Base-by-base conservation (phyloP, 2,329 filamentous ascomycete genomes). In the Dryadomyces quercus-mongolicae region DNA sequence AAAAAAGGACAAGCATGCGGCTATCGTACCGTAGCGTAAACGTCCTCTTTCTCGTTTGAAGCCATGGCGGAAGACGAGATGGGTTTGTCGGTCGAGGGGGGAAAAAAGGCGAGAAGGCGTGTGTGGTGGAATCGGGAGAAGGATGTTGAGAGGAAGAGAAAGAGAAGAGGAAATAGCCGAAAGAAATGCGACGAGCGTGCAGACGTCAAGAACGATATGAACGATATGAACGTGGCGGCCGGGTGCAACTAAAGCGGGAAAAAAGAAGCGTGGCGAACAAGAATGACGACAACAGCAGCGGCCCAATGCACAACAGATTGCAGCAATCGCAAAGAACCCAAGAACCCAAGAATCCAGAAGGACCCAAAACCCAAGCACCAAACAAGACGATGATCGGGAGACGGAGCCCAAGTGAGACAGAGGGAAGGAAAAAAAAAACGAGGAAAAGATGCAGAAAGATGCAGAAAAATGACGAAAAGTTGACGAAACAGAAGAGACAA, bases 11-110 rank as follows among this genome's bases (percentile, higher is more conserved):
- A 15, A 1, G 7, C 18, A 44, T 25, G 25, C n/a, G 12, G 18
- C 16, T 8, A 38, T 75, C 75, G 62, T 69, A 81, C 77, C 66
- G 77, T 80, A 60, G 75, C 76, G 66, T 80, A 81, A 61, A 77
- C 70, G 60, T 80, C 75, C 65, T 75, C 73, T 59, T 66, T 68
- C 62, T 63, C 63, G 62, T 62, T 62, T 54, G 64, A 61, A 58
- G 70, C 67, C 71, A 74, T 73, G 16, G 22, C 16, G 16, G 45
- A 48, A n/a, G 16, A 22, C 3, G 13, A 46, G 25, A 48, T n/a
- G 20, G 9, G 31, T n/a, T n/a, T 12, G 15, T 16, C 10, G 36
- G 36, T 40, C 10, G 36, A 9, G 36, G 15, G 15, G 36, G 15
- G 36, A 40, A 9, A 13, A 12, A 16, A 40, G 36, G 15, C 10